phyloP scores from a whole-genome alignment of 768 basidiomycete genomes.

The Xerocomellus amylosporus region DNA sequence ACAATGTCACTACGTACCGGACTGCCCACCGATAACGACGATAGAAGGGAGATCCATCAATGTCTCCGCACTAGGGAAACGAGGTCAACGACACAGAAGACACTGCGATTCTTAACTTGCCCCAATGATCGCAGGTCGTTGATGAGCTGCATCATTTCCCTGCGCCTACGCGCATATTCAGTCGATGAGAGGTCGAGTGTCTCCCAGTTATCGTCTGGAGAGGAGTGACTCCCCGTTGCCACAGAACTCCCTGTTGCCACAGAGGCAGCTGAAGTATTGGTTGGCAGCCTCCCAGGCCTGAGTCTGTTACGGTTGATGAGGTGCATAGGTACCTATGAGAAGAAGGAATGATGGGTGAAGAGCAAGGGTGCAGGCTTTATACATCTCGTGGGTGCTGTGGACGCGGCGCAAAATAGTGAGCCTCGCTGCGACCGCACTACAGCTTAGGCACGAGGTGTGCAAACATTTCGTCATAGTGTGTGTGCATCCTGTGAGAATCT shows the following conservation, averaged over 20 bases:
- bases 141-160: constrained; percentile 39
- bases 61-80: constrained; percentile 33
- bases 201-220: constrained; percentile 14
- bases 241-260: background rate
- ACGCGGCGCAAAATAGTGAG: background rate
- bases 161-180: constrained; percentile 41
- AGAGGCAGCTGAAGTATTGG: background rate
- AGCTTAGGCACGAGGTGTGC: background rate
- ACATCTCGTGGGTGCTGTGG: background rate
- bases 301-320: background rate
- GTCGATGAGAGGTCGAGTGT: constrained; percentile 26
- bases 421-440: background rate
- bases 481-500: constrained; percentile 4
- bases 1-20: constrained; percentile 35
- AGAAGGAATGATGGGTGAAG: background rate
- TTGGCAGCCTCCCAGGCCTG: background rate
- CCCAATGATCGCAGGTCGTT: constrained; percentile 41
- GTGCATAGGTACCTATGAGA: constrained; percentile 2
- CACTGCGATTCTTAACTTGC: constrained; percentile 18
- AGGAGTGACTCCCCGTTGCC: background rate
- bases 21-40: constrained; percentile 56
- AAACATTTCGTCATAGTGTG: background rate
- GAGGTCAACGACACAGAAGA: background rate
- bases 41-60: constrained; percentile 49
- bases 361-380: constrained; percentile 9